Base-by-base conservation (phyloP, 306 rosid species). In the Mucuna pruriens region DNA sequence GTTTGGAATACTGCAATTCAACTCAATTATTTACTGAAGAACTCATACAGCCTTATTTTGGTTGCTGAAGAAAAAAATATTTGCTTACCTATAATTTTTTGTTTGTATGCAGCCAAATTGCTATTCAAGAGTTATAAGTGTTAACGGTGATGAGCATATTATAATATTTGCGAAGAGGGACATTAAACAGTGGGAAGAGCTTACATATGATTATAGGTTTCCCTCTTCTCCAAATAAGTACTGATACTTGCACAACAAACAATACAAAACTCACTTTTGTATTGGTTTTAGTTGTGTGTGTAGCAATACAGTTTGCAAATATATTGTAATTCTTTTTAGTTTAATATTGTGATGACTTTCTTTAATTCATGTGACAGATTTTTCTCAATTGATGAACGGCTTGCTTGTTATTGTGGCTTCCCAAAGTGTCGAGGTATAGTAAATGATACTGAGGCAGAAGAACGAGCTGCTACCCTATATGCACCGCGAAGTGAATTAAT, bases 141-240 rank as follows among this genome's bases (percentile, higher is more conserved):
- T 93, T 23, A 89, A 90, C 12, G 95, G 93, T 1, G 99, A 95
- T 51, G 99, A 95, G 64, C 99, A 95, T 85, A 95, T 95, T 66
- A 93, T 95, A 84, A 95, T 95, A 84, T 95, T 89, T 80, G 99
- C 99, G 10, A 95, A 93, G 91, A 86, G 99, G 87, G 98, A 95
- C 88, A 93, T 95, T 54, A 93, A 92, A 83, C 92, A 91, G 76
- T 96, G 98, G 98, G 97, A 96, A 86, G 99, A 96, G 84, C 98
- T 96, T 54, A 96, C 99, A 82, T 96, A 96, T 36, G 99, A 96
- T 82, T 96, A 96, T 58, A 96, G 99, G 99, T 93, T 55, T 63
- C 79, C 60, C 80, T 77, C 78, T 74, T 64, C 49, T 86, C 80
- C 66, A 9, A 65, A 16, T 63, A 49, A 65, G 65, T 78, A 16